A percentile compares a stretch with the other conserved stretches of the same genome.
phyloP scores from a whole-genome alignment of 768 basidiomycete genomes.

The Amanita polypyramis region DNA sequence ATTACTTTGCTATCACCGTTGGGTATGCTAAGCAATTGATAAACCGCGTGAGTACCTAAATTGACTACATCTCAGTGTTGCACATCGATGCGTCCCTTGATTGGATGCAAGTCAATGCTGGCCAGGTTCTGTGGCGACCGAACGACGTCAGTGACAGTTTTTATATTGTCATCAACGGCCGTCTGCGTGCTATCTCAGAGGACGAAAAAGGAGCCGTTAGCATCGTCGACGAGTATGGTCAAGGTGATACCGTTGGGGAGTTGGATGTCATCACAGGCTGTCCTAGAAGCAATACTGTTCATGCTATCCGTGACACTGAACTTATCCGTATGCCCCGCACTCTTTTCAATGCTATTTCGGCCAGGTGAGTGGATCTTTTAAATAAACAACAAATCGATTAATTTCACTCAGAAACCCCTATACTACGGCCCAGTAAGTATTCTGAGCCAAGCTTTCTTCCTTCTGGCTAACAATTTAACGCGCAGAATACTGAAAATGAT shows the following conservation, averaged over 20 bases:
- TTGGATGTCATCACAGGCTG: slow-evolving; percentile 94
- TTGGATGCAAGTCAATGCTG: slow-evolving; percentile 96
- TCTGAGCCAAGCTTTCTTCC: not conserved
- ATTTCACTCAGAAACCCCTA: slow-evolving; percentile 53
- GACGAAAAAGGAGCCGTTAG: slow-evolving; percentile 64
- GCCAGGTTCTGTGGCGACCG: slow-evolving; percentile 91
- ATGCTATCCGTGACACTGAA: slow-evolving; percentile 97
- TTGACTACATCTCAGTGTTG: slow-evolving; percentile 36
- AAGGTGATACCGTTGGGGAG: slow-evolving; percentile 95
- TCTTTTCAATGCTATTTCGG: slow-evolving; percentile 94
- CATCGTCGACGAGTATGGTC: slow-evolving; percentile 90
- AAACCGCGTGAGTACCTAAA: not conserved
- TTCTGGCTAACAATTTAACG: not conserved
- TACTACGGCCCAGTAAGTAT: slow-evolving; percentile 68
- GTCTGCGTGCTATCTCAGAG: slow-evolving; percentile 83
- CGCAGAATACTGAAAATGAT: slow-evolving; percentile 74
- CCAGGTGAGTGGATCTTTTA: slow-evolving; percentile 36
- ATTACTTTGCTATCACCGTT: slow-evolving; percentile 92
- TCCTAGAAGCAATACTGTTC: slow-evolving; percentile 78
- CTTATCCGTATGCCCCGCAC: slow-evolving; percentile 95
- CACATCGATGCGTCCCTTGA: slow-evolving; percentile 96
- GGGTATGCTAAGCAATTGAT: slow-evolving; percentile 34
- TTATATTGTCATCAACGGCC: slow-evolving; percentile 97
- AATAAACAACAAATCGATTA: not conserved
- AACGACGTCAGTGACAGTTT: slow-evolving; percentile 90